These are phyloP conservation scores for Talaromyces liani DNA, from an alignment of 495 filamentous ascomycete species.

Conservation along the genomic window DNA sequence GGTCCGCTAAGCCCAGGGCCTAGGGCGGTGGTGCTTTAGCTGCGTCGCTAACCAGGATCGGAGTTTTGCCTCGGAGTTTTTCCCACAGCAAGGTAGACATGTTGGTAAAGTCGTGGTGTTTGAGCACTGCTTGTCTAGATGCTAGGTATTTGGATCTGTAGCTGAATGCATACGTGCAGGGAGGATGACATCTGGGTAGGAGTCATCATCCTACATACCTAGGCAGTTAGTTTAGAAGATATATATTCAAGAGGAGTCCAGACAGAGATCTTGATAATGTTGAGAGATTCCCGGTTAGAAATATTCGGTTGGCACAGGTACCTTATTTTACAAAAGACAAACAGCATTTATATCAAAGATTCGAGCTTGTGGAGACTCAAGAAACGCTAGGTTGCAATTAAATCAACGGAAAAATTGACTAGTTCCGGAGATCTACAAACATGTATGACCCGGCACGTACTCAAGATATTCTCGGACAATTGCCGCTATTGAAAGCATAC, in stretches of 20 bases:
- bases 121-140: not conserved
- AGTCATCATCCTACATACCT: no score
- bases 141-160: no score
- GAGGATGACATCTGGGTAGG: no score
- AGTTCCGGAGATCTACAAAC: not conserved
- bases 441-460: not conserved
- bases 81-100: not conserved
- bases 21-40: no score
- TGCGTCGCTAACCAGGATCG: not conserved
- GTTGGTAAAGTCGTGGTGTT: not conserved
- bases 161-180: no score
- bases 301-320: no score
- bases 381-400: not conserved
- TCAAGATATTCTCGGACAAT: conserved; percentile 28
- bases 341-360: no score
- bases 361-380: not conserved
- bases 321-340: no score
- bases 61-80: not conserved
- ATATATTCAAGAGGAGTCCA: no score
- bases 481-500: conserved; percentile 34
- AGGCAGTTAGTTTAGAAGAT: no score
- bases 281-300: no score
- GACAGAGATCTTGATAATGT: no score
- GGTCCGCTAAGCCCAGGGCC: not conserved
- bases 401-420: not conserved